phyloP scores from a whole-genome alignment of 2,329 filamentous ascomycete species.

The Onygenales sp. region DNA sequence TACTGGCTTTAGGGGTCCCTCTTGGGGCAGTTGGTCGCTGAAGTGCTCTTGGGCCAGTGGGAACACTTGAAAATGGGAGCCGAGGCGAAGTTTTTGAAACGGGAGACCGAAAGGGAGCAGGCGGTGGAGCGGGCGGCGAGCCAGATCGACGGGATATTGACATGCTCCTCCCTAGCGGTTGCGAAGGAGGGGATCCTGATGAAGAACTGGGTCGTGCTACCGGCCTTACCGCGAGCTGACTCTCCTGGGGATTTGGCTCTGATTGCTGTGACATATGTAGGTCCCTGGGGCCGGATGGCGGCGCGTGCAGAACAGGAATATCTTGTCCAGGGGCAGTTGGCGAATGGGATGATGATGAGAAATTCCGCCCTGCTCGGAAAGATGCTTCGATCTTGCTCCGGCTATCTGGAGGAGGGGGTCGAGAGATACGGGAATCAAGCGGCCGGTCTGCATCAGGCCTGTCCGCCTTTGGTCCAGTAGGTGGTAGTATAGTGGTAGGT shows the following conservation, averaged over 20 bases:
- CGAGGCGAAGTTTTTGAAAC: constrained; percentile 28
- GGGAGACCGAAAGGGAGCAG: constrained; percentile 2
- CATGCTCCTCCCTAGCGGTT: constrained; percentile 15
- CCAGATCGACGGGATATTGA: constrained; percentile 18
- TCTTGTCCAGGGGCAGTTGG: constrained; percentile 18
- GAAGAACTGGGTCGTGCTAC: constrained; percentile 13
- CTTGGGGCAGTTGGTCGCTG: constrained; percentile 23
- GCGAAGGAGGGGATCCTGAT: constrained; percentile 15
- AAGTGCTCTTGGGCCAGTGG: constrained; percentile 32
- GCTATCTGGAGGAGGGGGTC: constrained; percentile 15
- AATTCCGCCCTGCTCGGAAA: constrained; percentile 16
- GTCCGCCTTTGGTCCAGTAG: constrained; percentile 36
- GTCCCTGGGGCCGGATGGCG: background rate
- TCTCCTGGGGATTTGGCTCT: constrained; percentile 15
- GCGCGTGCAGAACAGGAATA: background rate
- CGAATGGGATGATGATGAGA: constrained; percentile 9
- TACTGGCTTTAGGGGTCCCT: constrained; percentile 24
- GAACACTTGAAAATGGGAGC: constrained; percentile 26
- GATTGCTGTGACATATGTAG: background rate
- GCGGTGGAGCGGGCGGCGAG: constrained; percentile 15
- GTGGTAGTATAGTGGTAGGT: constrained; percentile 25
- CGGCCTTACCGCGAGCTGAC: constrained; percentile 2
- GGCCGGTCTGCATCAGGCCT: constrained; percentile 19
- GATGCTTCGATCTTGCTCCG: constrained; percentile 18
- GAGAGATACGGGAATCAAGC: constrained; percentile 18